Conservation (phyloP, 805 yeast species). For the Saturnispora serradocipensis region DNA sequence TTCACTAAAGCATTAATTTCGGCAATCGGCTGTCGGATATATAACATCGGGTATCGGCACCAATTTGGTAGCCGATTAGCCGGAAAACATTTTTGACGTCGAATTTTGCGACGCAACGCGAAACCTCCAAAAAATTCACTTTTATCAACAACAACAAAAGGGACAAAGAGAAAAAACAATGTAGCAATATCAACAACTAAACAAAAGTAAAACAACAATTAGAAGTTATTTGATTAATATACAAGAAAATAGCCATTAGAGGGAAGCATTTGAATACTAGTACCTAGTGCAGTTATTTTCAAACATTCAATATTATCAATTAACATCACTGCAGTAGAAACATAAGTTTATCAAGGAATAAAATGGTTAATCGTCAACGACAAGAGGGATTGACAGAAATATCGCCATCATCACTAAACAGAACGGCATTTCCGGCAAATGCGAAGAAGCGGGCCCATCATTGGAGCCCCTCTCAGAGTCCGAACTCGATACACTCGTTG, state of each 20-base stretch:
- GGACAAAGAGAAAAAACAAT: not conserved
- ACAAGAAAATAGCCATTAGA: not conserved
- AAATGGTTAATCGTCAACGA: conserved; percentile 2
- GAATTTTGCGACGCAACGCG: not conserved
- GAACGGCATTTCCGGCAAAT: conserved; percentile 24
- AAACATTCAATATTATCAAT: not conserved
- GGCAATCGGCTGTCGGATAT: not conserved
- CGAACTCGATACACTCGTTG: conserved; percentile 14
- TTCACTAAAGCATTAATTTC: not conserved
- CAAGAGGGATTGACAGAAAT: conserved; percentile 13
- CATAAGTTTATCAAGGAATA: not conserved
- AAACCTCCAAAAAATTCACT: not conserved
- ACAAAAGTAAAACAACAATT: not conserved
- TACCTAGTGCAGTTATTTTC: not conserved
- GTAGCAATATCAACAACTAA: not conserved
- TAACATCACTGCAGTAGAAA: not conserved
- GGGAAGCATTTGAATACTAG: not conserved
- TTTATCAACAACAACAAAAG: not conserved
- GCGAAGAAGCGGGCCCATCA: conserved; percentile 17
- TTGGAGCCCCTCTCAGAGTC: conserved; percentile 19
- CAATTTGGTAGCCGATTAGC: not conserved
- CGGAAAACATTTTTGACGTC: not conserved
- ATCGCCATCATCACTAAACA: conserved; percentile 19
- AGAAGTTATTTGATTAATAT: not conserved
- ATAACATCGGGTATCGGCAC: not conserved